Base-by-base conservation (phyloP, 192 early-diverging fungal genomes). In the Umbelopsis vinacea region DNA sequence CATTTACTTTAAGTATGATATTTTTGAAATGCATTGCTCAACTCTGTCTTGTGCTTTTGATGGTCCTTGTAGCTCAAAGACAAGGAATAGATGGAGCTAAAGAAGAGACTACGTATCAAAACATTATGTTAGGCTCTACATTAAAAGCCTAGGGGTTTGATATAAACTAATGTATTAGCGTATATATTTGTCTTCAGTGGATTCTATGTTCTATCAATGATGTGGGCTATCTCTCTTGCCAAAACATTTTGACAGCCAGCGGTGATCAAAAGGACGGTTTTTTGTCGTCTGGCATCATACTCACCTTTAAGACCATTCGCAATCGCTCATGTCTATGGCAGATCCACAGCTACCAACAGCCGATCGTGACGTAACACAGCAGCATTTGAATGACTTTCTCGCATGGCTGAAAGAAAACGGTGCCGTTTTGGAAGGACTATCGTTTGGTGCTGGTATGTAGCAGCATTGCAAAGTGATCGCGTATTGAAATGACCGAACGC, bases 401-500 rank as follows among this genome's bases (percentile, higher is more conserved):
- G 35, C 57, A 17, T 63, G 57, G 57, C 15, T 63, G 33, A 29
- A 63, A 37, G 33, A 63, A 8, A 29, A 63, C 15, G 57, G 57
- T 12, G 57, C 33, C 6, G 17, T 63, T 4, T 63, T 29, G 23
- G 57, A 63, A 14, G 57, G 33, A 19, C 19, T 63, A 33, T 6
- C 57, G 4, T 63, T 63, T 37, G 57, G 57, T 37, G 57, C 57
- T 37, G 57, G 57, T 63, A 14, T 37, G 57, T 37, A 29, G 15
- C 8, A 29, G 15, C 8, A 43, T 43, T 22, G 53, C 23, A 22
- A n/a, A n/a, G 4, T 3, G 4, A 22, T 54, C 53, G 10, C 12
- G 6, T 24, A 24, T 23, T 10, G 10, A 7, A 12, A 1, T 12
- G 3, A 22, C 10, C 0, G 21, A 10, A 54, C 22, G 26, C 53